Base-by-base conservation (phyloP, 495 filamentous ascomycete species). In the Polyplosphaeria fusca region DNA sequence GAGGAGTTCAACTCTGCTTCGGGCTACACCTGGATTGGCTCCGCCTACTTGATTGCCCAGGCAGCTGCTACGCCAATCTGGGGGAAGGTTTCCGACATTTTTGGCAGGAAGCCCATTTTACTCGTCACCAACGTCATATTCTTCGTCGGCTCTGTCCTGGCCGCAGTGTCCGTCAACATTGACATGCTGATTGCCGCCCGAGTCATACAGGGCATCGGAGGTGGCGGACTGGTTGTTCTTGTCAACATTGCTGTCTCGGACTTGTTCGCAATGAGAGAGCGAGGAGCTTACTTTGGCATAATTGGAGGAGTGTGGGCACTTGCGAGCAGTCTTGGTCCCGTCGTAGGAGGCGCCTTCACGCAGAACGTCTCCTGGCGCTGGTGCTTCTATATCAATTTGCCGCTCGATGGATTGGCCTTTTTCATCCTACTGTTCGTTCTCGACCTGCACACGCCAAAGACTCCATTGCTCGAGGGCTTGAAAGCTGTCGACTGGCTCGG, bases 211-310 rank as follows among this genome's bases (percentile, higher is more conserved):
- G 90, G 91, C 45, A 70, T 86, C n/a, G 90, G 89, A 3, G 88
- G 86, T 26, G 91, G 90, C 48, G 91, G 90, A 1, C 78, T 91
- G 41, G 77, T 92, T 19, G 84, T 88, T 19, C 68, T 95, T 63
- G 85, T 87, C 23, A 91, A 93, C 66, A 90, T 94, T 45, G 81
- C 78, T 59, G 90, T 95, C 50, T 82, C 82, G 9, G 90, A 95
- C 73, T 64, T 92, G 47, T 91, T 92, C 71, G 85, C 82, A 56
- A 79, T 88, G 76, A 73, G 82, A 70, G 79, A 67, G 23, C 61
- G 72, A 20, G 70, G 71, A 4, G 68, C 66, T 23, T 74, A 70
- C 52, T 74, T 69, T 53, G 72, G 71, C 44, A 58, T 75, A 28
- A 70, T 72, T 47, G 72, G 73, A 20, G 63, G 55, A 12, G 73